Base-by-base conservation (phyloP, 495 filamentous ascomycete species). In the Penicillium waksmanii region DNA sequence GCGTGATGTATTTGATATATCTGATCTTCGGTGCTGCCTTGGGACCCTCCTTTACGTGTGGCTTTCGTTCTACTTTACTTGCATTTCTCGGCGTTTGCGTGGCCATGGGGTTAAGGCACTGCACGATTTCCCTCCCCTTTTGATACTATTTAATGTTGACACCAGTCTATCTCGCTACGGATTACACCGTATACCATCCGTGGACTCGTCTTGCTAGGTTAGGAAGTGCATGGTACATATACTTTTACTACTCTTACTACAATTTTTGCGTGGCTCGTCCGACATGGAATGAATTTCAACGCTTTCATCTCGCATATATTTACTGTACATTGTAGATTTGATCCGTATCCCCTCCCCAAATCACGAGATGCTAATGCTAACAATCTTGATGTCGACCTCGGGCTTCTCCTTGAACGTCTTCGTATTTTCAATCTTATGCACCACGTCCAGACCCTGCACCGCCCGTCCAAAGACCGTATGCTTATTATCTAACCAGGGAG, bases 401-500 rank as follows among this genome's bases (percentile, higher is more conserved):
- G 96, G 95, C 79, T 92, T 94, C 76, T 99, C 96, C 80, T 97
- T 97, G 64, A 88, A 86, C n/a, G 91, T 91, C 73, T 85, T 89
- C 25, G 83, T 82, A 73, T 96, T 97, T 78, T 98, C 96, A 67
- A 99, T 99, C 80, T 86, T 90, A 73, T 98, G 92, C 60, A 98
- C 87, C n/a, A 98, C 90, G 71, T 99, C 95, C 58, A 97, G 70
- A 2, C 95, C 95, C 69, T 92, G 87, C 49, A 93, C 85, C 0
- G 91, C 92, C 25, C 96, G 82, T 0, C 96, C 95, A 69, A 99
- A 99, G 40, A 99, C 88, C 0, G 95, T 98, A 69, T 99, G 95
- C 73, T 96, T 97, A 57, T 88, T 87, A 70, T 99, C 95, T 56
- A 99, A 76, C 96, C 96, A 99, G 13, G 93, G 88, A 12, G 95